Evolutionary conservation across 805 yeast genomes (phyloP), one percentile per base, ranked within the genome.

Genomic region (Ogataea henricii): DNA sequence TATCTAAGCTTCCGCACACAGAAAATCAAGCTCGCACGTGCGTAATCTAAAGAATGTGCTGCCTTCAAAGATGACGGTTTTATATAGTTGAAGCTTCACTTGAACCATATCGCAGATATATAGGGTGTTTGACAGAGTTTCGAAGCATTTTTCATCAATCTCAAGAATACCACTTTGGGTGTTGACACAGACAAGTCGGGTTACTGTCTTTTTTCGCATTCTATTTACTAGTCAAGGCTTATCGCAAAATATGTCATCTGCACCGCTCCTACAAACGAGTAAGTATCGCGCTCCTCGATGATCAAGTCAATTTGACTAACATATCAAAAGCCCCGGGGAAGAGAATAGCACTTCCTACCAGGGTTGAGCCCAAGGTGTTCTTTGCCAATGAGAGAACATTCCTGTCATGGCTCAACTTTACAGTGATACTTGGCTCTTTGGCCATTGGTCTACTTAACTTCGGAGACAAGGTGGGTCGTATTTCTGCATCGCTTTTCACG

Each of bases 361-460:
- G 99, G 55, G 97, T 94, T 18, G 99, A 94, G 72, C 99, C 99
- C 57, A 94, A 94, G 71, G 99, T 94, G 22, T 94, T 95, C 74
- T 94, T 94, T 64, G 99, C 99, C 65, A 94, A 94, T 66, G 99
- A 94, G 73, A 88, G 99, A 76, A 94, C 99, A 1, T 94, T 94
- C 66, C 78, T 94, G 51, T 92, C 98, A 41, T 94, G 99, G 99
- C 80, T 94, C 62, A 95, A 95, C 70, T 94, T 94, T 77, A 94
- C 99, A n/a, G 97, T 94, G 50, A 89, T 95, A 64, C 77, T 94
- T 52, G 99, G 99, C 23, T 96, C 97, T 39, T 77, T 94, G 50
- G 98, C 97, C 52, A 91, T 94, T 49, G 99, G 99, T 43, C 76
- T 94, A 61, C 79, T 94, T 58, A 94, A 94, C 73, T 94, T 94